These are phyloP conservation scores for Phytophthora sansomeana DNA, from an alignment of 352 stramenopile genomes.

Conservation along the genomic window DNA sequence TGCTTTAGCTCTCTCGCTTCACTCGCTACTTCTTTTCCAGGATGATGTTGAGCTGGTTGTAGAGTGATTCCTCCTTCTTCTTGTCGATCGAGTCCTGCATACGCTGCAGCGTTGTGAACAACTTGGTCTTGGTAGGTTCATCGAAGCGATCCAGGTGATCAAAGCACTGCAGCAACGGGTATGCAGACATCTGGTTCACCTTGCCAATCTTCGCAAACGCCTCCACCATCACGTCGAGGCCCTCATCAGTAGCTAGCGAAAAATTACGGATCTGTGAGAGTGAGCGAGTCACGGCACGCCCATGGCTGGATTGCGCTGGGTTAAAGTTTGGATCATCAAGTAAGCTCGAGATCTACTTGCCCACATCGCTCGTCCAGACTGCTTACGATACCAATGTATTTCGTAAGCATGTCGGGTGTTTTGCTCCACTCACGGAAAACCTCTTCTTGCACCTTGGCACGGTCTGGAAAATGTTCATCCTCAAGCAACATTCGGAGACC, in stretches of 20 bases:
- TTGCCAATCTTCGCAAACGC: constrained; percentile 85
- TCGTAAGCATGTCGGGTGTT: constrained; percentile 79
- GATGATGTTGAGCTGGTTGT: constrained; percentile 90
- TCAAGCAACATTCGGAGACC: constrained; percentile 72
- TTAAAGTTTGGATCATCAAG: constrained; percentile 78
- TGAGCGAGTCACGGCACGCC: constrained; percentile 65
- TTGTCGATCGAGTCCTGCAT: constrained; percentile 85
- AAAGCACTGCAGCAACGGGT: constrained; percentile 83
- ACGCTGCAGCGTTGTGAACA: constrained; percentile 60
- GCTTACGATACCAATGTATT: constrained; percentile 84
- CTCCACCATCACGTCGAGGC: constrained; percentile 74
- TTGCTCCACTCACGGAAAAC: constrained; percentile 77
- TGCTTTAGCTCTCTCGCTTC: not conserved
- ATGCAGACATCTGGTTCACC: constrained; percentile 88
- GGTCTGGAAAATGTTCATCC: constrained; percentile 69
- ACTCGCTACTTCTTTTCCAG: constrained; percentile 74
- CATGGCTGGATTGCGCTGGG: constrained; percentile 76
- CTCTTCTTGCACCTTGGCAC: constrained; percentile 69
- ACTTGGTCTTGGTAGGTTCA: constrained; percentile 62
- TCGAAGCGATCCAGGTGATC: constrained; percentile 82
- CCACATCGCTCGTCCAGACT: constrained; percentile 73
- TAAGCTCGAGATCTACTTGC: constrained; percentile 75
- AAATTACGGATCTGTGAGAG: constrained; percentile 82
- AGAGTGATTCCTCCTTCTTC: constrained; percentile 87
- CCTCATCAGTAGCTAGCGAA: constrained; percentile 80